These are phyloP conservation scores for Saccharomycopsis fibuligera DNA, from an alignment of 805 yeast genomes.

Conservation along the genomic window DNA sequence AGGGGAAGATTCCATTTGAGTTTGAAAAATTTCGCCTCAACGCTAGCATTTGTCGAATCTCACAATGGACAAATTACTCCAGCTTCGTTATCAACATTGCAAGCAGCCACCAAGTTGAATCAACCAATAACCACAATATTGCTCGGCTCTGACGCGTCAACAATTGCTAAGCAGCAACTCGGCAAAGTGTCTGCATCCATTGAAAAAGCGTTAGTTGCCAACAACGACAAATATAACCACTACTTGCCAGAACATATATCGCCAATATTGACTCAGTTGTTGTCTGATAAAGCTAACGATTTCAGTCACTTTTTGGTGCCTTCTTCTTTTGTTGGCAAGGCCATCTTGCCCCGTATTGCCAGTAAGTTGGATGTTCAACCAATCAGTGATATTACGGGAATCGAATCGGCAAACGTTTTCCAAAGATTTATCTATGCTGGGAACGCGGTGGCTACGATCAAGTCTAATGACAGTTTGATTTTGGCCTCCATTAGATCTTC, in stretches of 20 bases:
- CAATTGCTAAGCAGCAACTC: conserved; percentile 36
- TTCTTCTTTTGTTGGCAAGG: conserved; percentile 84
- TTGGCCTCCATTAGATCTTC: conserved; percentile 79
- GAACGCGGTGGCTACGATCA: conserved; percentile 80
- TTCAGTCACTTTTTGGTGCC: conserved; percentile 72
- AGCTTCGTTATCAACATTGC: conserved; percentile 61
- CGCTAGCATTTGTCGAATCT: conserved; percentile 72
- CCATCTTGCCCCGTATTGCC: conserved; percentile 77
- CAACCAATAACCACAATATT: conserved; percentile 76
- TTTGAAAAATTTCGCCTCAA: conserved; percentile 40
- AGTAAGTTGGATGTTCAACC: conserved; percentile 86
- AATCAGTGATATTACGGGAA: conserved; percentile 69
- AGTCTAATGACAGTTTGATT: conserved; percentile 56
- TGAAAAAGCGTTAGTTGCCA: conserved; percentile 49
- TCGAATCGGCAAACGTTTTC: conserved; percentile 63
- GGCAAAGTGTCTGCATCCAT: not conserved
- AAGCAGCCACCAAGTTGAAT: conserved; percentile 73
- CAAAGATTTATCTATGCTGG: conserved; percentile 96
- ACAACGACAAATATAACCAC: conserved; percentile 54
- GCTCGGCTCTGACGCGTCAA: conserved; percentile 55
- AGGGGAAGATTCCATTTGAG: not conserved
- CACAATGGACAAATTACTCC: conserved; percentile 50
- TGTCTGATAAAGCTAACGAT: conserved; percentile 29
- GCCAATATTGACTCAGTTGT: conserved; percentile 48
- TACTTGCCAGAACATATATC: conserved; percentile 75